Percentiles rank a stretch among this genome's conserved stretches.
phyloP scores from a whole-genome alignment of 176 grass and related monocot species.

The Typha latifolia region DNA sequence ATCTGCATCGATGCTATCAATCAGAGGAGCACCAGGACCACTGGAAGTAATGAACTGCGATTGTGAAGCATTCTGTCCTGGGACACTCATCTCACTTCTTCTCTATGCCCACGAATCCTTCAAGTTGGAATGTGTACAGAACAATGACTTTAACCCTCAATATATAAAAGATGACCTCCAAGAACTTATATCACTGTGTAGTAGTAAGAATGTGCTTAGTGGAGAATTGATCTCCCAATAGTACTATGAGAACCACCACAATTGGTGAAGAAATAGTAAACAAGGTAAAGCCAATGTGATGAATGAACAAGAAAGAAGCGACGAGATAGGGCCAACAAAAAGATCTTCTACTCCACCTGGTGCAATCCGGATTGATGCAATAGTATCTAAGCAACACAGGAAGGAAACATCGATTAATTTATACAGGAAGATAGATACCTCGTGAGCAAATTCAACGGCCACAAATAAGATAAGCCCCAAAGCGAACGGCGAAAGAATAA shows the following conservation, averaged over 20 bases:
- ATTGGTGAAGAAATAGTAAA: slow-evolving; percentile 16
- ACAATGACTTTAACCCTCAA: not conserved
- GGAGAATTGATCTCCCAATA: slow-evolving; percentile 3
- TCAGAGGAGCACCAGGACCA: slow-evolving; percentile 60
- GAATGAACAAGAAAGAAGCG: slow-evolving; percentile 10
- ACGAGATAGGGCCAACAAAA: not conserved
- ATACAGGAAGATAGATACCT: slow-evolving; percentile 21
- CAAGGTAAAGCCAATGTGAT: slow-evolving; percentile 18
- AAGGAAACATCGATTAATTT: slow-evolving; percentile 9
- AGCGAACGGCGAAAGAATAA: slow-evolving; percentile 10
- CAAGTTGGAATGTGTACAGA: slow-evolving; percentile 22
- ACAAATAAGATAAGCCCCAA: slow-evolving; percentile 21
- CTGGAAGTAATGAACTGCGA: slow-evolving; percentile 59
- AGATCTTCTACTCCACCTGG: not conserved
- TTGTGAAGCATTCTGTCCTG: slow-evolving; percentile 30
- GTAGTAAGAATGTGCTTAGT: slow-evolving; percentile 16
- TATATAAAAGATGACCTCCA: slow-evolving; percentile 28
- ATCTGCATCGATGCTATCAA: slow-evolving; percentile 73
- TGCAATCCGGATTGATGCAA: slow-evolving; percentile 5
- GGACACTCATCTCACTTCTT: slow-evolving; percentile 17
- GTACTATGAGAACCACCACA: not conserved
- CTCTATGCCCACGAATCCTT: slow-evolving; percentile 8
- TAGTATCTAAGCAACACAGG: slow-evolving; percentile 3
- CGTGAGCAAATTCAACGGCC: slow-evolving; percentile 30
- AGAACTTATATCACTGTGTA: not conserved